A percentile compares a stretch with the other conserved stretches of the same genome.
Evolutionary conservation across 2,329 filamentous ascomycete genomes (phyloP).

Genomic region (Colletotrichum limetticola): DNA sequence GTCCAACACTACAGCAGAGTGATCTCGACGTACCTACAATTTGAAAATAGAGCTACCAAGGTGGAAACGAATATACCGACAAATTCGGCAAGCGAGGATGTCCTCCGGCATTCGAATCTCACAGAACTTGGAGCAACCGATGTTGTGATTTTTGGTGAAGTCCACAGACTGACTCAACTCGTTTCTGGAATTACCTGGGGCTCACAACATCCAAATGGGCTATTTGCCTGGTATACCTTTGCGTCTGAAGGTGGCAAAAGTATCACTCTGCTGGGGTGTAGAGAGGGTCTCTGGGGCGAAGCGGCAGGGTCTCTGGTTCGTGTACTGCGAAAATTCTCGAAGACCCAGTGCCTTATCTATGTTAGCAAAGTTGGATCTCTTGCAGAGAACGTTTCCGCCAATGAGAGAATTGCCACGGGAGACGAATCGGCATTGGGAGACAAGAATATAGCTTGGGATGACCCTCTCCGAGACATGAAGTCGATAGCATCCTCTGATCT

Average conservation of each 20-base stretch:
- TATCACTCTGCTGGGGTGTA: background rate
- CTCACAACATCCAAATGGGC: background rate
- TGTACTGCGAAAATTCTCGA: background rate
- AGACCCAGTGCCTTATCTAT: background rate
- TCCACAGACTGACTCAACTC: background rate
- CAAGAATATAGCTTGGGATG: background rate
- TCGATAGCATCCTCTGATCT: background rate
- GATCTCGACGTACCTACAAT: too few species aligned
- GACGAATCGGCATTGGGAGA: background rate
- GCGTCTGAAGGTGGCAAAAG: background rate
- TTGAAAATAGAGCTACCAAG: too few species aligned
- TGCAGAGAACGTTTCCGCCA: background rate
- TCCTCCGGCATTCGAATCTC: too few species aligned
- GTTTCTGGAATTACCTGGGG: background rate
- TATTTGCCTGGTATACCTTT: background rate
- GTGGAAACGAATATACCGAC: too few species aligned
- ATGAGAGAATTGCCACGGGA: background rate
- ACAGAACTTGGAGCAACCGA: too few species aligned
- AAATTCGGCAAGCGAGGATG: too few species aligned
- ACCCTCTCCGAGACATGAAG: background rate
- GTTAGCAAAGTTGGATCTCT: background rate
- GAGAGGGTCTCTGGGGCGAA: background rate
- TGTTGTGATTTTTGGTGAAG: background rate
- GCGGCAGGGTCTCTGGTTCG: background rate
- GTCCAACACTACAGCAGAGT: too few species aligned